phyloP scores from a whole-genome alignment of 495 filamentous ascomycete species.

The Penicillium ochrochloron region DNA sequence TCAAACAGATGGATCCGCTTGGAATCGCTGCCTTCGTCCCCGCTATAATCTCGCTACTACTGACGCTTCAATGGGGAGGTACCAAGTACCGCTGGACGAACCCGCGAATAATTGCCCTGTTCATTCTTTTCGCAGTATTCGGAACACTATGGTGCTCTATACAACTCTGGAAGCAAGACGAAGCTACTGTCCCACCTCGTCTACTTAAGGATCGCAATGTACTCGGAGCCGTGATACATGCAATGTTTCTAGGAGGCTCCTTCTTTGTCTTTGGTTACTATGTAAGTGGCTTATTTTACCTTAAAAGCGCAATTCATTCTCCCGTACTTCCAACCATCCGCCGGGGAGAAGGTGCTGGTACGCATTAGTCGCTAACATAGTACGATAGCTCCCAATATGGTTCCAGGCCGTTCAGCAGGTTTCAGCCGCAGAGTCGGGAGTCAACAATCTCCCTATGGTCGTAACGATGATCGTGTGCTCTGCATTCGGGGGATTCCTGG shows the following conservation, averaged over 20 bases:
- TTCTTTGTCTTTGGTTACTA: constrained; percentile 71
- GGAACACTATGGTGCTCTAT: constrained; percentile 62
- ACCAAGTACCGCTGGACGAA: constrained; percentile 67
- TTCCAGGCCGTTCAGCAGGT: constrained; percentile 83
- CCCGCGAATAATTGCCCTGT: constrained; percentile 68
- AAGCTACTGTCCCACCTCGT: constrained; percentile 76
- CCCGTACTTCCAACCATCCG: not conserved
- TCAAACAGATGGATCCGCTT: constrained; percentile 66
- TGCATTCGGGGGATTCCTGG: constrained; percentile 60
- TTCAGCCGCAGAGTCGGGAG: constrained; percentile 70
- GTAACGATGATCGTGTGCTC: constrained; percentile 64
- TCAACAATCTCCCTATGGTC: constrained; percentile 77
- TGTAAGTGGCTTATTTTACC: constrained; percentile 27
- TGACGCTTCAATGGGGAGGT: constrained; percentile 88
- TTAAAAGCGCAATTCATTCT: not conserved
- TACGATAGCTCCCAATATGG: constrained; percentile 75
- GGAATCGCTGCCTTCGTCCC: constrained; percentile 73
- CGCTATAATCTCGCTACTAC: constrained; percentile 68
- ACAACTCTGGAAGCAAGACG: constrained; percentile 71
- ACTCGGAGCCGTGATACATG: constrained; percentile 55
- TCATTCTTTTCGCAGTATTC: constrained; percentile 69
- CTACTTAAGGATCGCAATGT: constrained; percentile 74
- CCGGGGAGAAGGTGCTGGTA: not conserved
- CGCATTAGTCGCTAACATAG: constrained; percentile 9
- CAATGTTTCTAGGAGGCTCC: constrained; percentile 59